Evolutionary conservation across 1,284 basidiomycete genomes (phyloP), one percentile per base, ranked within the genome.

Genomic region (Tylopilus orsonianus): DNA sequence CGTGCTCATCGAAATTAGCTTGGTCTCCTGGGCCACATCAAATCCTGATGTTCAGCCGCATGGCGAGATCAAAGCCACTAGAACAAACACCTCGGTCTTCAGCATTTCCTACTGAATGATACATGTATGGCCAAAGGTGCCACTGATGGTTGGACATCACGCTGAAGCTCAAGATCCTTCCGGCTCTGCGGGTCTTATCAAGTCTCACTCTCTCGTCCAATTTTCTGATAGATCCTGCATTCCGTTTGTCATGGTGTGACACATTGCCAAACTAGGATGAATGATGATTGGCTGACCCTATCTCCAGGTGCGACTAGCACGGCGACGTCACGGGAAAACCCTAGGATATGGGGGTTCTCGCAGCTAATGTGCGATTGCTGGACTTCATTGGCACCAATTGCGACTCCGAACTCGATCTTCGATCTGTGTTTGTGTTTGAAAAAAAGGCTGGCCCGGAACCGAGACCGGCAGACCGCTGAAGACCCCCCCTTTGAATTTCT

Each of bases 121-220:
- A 37, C 26, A 10, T 27, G 24, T 23, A 26, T 38, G 2, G 24
- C 38, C 30, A n/a, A 24, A 8, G 33, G 33, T 24, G 10, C 30
- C 20, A 18, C 8, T 22, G 10, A 10, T 23, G 23, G 30, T 39
- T 8, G 5, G 19, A 18, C 27, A 20, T 37, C 22, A 20, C 19
- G 16, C 26, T 30, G 16, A 32, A 26, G 40, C 45, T 41, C 39
- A 58, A 53, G 57, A 53, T 60, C 60, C 61, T 62, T 57, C 60
- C 60, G 58, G 34, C 10, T 22, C 33, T 22, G 24, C 44, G 46
- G 42, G 40, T 42, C 48, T 48, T 45, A 40, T 38, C 35, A 24
- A 29, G 32, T 34, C 44, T 44, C 9, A 16, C 8, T 9, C 3
- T 7, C 29, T 33, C 2, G 29, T 26, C 37, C 27, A 13, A 13